Evolutionary conservation across 768 basidiomycete species (phyloP).

Genomic region (Rhodocollybia butyracea): DNA sequence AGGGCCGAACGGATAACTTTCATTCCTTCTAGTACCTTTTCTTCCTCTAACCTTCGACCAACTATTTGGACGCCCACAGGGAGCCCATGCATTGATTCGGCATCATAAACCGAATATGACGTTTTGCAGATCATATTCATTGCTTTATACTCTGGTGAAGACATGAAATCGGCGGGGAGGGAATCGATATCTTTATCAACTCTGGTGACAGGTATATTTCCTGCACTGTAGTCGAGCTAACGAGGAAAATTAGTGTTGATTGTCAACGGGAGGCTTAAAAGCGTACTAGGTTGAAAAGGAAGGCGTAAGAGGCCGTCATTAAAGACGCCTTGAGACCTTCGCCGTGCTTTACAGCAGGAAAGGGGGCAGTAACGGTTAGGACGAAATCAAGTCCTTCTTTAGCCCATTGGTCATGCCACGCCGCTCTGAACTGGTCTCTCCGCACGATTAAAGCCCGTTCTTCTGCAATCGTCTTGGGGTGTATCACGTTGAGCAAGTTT

Average conservation of each 20-base stretch:
- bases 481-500: constrained; percentile 35
- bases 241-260: background rate
- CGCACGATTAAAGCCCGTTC: constrained; percentile 46
- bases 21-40: constrained; percentile 71
- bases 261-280: background rate
- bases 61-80: constrained; percentile 67
- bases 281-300: constrained; percentile 65
- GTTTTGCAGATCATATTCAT: constrained; percentile 32
- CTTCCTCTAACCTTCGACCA: constrained; percentile 64
- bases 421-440: constrained; percentile 40
- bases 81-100: constrained; percentile 61
- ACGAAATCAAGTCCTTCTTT: constrained; percentile 59
- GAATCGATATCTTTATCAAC: constrained; percentile 39
- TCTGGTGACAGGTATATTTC: constrained; percentile 57
- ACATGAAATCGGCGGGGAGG: constrained; percentile 30
- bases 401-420: constrained; percentile 45
- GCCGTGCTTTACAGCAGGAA: constrained; percentile 55
- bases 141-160: constrained; percentile 26
- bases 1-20: constrained; percentile 39
- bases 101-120: constrained; percentile 53
- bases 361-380: constrained; percentile 57
- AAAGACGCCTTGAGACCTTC: constrained; percentile 50
- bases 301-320: constrained; percentile 60
- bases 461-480: constrained; percentile 47
- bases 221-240: constrained; percentile 53